Percentiles rank a stretch among this genome's conserved stretches.
Conservation (phyloP, 2,329 filamentous ascomycete species). For the Pseudopithomyces maydicus region DNA sequence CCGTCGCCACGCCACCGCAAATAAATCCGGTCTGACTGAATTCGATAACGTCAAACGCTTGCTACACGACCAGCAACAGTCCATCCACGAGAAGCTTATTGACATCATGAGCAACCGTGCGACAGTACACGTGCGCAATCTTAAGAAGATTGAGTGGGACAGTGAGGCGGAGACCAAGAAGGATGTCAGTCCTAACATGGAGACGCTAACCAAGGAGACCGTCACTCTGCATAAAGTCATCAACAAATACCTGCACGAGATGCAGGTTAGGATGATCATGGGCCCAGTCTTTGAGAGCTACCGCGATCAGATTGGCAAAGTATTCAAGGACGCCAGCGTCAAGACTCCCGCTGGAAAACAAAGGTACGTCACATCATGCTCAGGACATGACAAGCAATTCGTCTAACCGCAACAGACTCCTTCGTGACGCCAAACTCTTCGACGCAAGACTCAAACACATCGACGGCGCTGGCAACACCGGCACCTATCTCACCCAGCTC, state of each 20-base stretch:
- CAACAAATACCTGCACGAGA: slow-evolving; percentile 78
- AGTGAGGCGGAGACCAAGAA: slow-evolving; percentile 47
- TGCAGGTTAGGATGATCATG: slow-evolving; percentile 82
- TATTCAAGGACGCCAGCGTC: slow-evolving; percentile 68
- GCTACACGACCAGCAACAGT: slow-evolving; percentile 87
- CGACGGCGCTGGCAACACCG: slow-evolving; percentile 77
- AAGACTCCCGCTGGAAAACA: slow-evolving; percentile 71
- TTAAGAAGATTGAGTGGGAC: slow-evolving; percentile 80
- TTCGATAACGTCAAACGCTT: slow-evolving; percentile 86
- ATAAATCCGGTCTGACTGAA: slow-evolving; percentile 66
- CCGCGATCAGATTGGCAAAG: slow-evolving; percentile 75
- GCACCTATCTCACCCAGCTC: slow-evolving; percentile 69
- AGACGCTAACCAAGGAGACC: slow-evolving; percentile 85
- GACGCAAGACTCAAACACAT: slow-evolving; percentile 73
- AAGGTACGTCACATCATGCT: slow-evolving; percentile 61
- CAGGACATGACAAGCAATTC: neutral
- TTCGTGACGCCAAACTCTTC: slow-evolving; percentile 76
- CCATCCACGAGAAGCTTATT: slow-evolving; percentile 89
- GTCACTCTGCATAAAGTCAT: slow-evolving; percentile 82
- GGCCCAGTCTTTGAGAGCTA: slow-evolving; percentile 81
- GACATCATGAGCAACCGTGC: slow-evolving; percentile 88
- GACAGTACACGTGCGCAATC: slow-evolving; percentile 71
- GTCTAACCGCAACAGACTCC: slow-evolving; percentile 61
- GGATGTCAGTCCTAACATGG: slow-evolving; percentile 74
- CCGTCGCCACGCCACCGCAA: slow-evolving; percentile 67